phyloP scores from a whole-genome alignment of 495 filamentous ascomycete species.

The Entonaema liquescens region DNA sequence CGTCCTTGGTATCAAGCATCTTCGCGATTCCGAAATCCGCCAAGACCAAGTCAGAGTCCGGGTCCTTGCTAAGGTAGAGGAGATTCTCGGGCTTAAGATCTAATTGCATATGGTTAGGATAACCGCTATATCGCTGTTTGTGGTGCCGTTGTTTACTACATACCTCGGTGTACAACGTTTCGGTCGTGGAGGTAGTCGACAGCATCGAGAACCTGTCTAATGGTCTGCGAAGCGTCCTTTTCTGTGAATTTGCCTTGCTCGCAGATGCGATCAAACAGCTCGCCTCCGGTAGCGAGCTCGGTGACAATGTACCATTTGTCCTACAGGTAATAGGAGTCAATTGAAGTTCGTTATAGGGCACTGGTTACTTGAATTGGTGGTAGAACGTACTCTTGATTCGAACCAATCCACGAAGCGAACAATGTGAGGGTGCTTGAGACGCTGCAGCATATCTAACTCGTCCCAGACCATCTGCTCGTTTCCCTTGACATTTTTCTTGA shows the following conservation, averaged over 20 bases:
- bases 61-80: constrained; percentile 82
- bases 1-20: constrained; percentile 89
- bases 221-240: constrained; percentile 96
- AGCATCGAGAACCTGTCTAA: constrained; percentile 92
- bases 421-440: constrained; percentile 92
- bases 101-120: constrained; percentile 49
- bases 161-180: constrained; percentile 96
- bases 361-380: neutral
- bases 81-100: constrained; percentile 99
- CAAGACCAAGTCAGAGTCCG: constrained; percentile 85
- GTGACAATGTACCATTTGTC: constrained; percentile 99
- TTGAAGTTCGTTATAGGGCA: neutral
- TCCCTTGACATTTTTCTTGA: constrained; percentile 98
- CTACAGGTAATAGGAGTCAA: constrained; percentile 55
- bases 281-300: constrained; percentile 93
- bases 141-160: constrained; percentile 25
- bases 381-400: constrained; percentile 78
- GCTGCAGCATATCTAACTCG: constrained; percentile 91
- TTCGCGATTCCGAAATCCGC: constrained; percentile 99
- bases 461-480: constrained; percentile 99
- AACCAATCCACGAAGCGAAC: constrained; percentile 99
- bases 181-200: constrained; percentile 95
- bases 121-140: neutral
- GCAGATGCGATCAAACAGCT: constrained; percentile 98
- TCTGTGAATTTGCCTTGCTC: constrained; percentile 99